Conservation (phyloP, 768 basidiomycete species). For the Saitozyma sp. region DNA sequence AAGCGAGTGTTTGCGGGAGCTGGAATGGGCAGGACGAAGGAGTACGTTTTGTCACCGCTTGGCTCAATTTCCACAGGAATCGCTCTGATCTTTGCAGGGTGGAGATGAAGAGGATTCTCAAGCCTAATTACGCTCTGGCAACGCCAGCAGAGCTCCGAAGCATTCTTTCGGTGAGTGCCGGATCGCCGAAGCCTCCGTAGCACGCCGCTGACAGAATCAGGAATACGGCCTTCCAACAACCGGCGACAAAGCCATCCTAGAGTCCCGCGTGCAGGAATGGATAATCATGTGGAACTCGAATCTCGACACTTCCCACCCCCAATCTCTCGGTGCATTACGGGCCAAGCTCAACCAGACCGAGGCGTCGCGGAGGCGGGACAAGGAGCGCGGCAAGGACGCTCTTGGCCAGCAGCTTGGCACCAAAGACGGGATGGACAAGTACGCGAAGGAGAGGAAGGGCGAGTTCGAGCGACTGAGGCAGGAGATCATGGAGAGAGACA, state of each 20-base stretch:
- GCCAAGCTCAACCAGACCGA: conserved; percentile 38
- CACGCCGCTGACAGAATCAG: conserved; percentile 7
- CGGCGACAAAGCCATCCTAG: conserved; percentile 41
- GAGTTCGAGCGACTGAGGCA: conserved; percentile 40
- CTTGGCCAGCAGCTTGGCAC: conserved; percentile 23
- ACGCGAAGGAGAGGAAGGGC: conserved; percentile 32
- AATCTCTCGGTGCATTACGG: conserved; percentile 38
- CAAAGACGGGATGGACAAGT: conserved; percentile 28
- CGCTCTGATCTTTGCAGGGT: conserved; percentile 14
- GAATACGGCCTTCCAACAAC: conserved; percentile 35
- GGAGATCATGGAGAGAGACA: conserved; percentile 40
- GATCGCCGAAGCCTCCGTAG: conserved; percentile 10
- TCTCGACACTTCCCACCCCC: conserved; percentile 49
- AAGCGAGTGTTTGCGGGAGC: conserved; percentile 45
- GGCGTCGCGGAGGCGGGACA: conserved; percentile 32
- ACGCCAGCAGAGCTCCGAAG: conserved; percentile 38
- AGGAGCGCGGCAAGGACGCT: conserved; percentile 40
- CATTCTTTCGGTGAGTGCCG: conserved; percentile 6
- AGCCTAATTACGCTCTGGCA: conserved; percentile 47
- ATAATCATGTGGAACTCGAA: conserved; percentile 51
- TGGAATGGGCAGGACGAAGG: conserved; percentile 15
- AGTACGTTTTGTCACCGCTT: conserved; percentile 17
- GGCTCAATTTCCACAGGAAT: not conserved
- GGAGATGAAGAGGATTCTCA: conserved; percentile 40
- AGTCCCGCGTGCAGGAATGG: conserved; percentile 44